A percentile compares a stretch with the other conserved stretches of the same genome.
phyloP scores from a whole-genome alignment of 1,284 basidiomycete genomes.

The Somion occarium region DNA sequence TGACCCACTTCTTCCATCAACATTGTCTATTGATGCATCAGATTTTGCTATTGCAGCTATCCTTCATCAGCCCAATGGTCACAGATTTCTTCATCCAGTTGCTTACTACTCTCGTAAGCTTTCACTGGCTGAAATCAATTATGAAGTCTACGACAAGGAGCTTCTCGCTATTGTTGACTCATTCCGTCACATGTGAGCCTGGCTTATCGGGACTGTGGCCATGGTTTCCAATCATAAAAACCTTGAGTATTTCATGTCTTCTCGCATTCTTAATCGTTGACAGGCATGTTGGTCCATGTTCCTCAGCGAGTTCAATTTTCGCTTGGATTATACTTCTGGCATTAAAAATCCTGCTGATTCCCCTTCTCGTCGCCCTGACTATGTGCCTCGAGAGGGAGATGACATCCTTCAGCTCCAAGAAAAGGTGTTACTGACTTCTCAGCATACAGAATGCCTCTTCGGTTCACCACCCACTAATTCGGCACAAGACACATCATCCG shows the following conservation, averaged over 20 bases:
- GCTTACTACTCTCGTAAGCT: slow-evolving; percentile 29
- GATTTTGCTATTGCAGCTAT: slow-evolving; percentile 22
- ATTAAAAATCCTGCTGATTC: not conserved
- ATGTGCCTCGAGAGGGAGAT: no score
- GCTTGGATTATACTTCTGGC: not conserved
- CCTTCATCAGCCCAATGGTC: slow-evolving; percentile 24
- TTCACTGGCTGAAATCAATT: slow-evolving; percentile 20
- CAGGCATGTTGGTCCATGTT: slow-evolving; percentile 22
- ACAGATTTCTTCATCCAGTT: slow-evolving; percentile 25
- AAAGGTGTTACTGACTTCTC: not conserved
- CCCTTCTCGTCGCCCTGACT: not conserved
- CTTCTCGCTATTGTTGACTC: slow-evolving; percentile 26
- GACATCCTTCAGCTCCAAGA: no score
- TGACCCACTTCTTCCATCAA: slow-evolving; percentile 16
- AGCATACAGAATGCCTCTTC: not conserved
- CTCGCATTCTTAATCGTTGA: slow-evolving; percentile 22
- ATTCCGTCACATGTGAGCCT: slow-evolving; percentile 20
- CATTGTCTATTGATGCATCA: slow-evolving; percentile 27
- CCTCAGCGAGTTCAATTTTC: slow-evolving; percentile 6
- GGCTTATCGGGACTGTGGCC: slow-evolving; percentile 15
- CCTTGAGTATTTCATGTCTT: slow-evolving; percentile 28
- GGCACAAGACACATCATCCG: slow-evolving; percentile 14
- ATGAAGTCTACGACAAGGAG: slow-evolving; percentile 23
- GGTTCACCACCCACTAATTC: not conserved
- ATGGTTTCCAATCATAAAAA: slow-evolving; percentile 20